A percentile compares a stretch with the other conserved stretches of the same genome.
Conservation (phyloP, 2,329 filamentous ascomycete genomes). For the Magnaporthiopsis incrustans region DNA sequence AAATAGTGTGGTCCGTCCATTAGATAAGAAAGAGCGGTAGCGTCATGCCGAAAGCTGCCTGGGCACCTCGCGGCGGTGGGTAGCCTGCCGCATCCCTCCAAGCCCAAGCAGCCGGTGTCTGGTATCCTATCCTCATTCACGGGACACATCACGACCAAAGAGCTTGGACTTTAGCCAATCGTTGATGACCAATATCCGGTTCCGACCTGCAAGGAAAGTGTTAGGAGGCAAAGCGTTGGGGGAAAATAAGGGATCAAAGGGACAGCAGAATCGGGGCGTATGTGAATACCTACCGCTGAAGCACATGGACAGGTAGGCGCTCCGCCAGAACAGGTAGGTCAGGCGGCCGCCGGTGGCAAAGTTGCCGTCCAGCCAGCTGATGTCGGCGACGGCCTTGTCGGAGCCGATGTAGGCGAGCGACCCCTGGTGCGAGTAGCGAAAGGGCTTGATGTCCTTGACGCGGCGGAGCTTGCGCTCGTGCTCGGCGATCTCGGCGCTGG, state of each 20-base stretch:
- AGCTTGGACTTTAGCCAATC: constrained; percentile 97
- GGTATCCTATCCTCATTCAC: constrained; percentile 48
- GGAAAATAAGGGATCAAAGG: too few species aligned
- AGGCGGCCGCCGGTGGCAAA: constrained; percentile 86
- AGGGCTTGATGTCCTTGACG: constrained; percentile 92
- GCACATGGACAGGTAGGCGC: constrained; percentile 98
- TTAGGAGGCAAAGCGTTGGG: constrained; percentile 10
- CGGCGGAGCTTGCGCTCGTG: constrained; percentile 80
- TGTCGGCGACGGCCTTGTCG: constrained; percentile 92
- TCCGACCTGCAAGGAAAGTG: constrained; percentile 57
- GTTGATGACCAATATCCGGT: constrained; percentile 83
- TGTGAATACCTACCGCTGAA: constrained; percentile 77
- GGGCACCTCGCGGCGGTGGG: too few species aligned
- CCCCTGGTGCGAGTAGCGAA: constrained; percentile 97
- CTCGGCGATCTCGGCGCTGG: constrained; percentile 68
- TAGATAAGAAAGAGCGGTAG: too few species aligned
- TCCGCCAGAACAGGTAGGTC: constrained; percentile 98
- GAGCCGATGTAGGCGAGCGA: constrained; percentile 96
- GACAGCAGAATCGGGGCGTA: not conserved
- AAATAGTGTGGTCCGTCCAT: not conserved
- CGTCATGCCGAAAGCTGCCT: too few species aligned
- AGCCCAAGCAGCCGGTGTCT: too few species aligned
- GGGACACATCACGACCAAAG: constrained; percentile 90
- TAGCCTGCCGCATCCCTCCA: too few species aligned
- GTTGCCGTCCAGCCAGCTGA: constrained; percentile 96